Percentiles rank a stretch among this genome's conserved stretches.
Conservation (phyloP, 1,284 basidiomycete species). For the Ganoderma sinense region DNA sequence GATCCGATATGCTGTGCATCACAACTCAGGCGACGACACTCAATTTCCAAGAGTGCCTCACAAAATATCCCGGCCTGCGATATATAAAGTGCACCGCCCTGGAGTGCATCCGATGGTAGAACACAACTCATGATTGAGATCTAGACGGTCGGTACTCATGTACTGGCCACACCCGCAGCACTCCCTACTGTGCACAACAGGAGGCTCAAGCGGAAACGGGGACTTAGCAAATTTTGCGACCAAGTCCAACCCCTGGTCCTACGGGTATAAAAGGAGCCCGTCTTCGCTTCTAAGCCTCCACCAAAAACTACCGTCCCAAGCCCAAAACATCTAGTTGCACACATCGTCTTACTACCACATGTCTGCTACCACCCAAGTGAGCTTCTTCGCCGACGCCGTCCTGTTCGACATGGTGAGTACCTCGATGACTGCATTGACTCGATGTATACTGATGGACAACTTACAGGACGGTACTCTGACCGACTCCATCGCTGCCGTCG, state of each 20-base stretch:
- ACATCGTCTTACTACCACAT: slow-evolving; percentile 22
- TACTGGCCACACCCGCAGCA: not conserved
- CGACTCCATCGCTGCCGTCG: slow-evolving; percentile 79
- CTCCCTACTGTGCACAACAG: not conserved
- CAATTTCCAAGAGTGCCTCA: too few species aligned
- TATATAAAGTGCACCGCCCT: not conserved
- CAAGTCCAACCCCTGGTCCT: not conserved
- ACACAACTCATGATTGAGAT: not conserved
- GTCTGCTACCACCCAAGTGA: slow-evolving; percentile 35
- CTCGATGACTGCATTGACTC: slow-evolving; percentile 28
- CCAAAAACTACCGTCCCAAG: not conserved
- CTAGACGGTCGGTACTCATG: not conserved
- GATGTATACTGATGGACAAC: slow-evolving; percentile 44
- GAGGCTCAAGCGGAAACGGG: not conserved
- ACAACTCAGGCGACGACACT: not conserved
- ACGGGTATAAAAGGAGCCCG: not conserved
- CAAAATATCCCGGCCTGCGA: not conserved
- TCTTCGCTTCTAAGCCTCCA: not conserved
- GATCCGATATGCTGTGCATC: not conserved
- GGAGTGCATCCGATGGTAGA: not conserved
- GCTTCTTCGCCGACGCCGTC: slow-evolving; percentile 68
- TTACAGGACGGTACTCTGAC: slow-evolving; percentile 74
- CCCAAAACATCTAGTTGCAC: not conserved
- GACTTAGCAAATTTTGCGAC: not conserved
- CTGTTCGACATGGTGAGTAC: slow-evolving; percentile 75